Base-by-base conservation (phyloP, 1,139 yeast genomes). In the Geotrichum fermentans region DNA sequence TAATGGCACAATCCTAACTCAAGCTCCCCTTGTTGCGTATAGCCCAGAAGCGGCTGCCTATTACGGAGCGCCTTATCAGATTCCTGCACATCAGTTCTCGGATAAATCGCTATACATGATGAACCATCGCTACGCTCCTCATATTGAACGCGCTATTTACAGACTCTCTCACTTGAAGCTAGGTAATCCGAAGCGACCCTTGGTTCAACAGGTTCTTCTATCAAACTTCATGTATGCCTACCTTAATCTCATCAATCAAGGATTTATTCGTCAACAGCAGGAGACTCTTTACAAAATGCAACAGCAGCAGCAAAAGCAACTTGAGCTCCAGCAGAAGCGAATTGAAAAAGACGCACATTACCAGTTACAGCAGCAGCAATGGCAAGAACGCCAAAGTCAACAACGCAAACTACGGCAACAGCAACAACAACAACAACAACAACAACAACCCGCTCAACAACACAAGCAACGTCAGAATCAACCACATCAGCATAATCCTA, bases 191-290 rank as follows among this genome's bases (percentile, higher is more conserved):
- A 85, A 88, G 62, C 73, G 97, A 50, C 94, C 95, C 20, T 71
- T 92, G 54, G 75, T 90, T 35, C 97, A 92, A 63, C 98, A 92
- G 65, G 98, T 92, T 2, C 67, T 92, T 47, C 70, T 92, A 56
- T 87, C 96, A 51, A 92, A 92, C 66, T 92, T 92, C 76, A 92
- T 92, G 98, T 92, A 92, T 65, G 94, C 97, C 0, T 92, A 92
- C 68, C 76, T 92, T 72, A 92, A 92, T 63, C 73, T 92, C 67
- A 96, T 92, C 51, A 95, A 92, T 65, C 97, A 90, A 52, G 71
- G 71, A 33, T 67, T 66, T 55, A 69, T 65, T 56, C 68, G 65
- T 55, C 70, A 67, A 56, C 63, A 63, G 51, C 55, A 51, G 22
- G 49, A 51, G 22, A 45, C 50, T 21, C 46, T 39, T 8, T 32